Evolutionary conservation across 1,284 basidiomycete species (phyloP).

Genomic region (Sphagnurus paluster): DNA sequence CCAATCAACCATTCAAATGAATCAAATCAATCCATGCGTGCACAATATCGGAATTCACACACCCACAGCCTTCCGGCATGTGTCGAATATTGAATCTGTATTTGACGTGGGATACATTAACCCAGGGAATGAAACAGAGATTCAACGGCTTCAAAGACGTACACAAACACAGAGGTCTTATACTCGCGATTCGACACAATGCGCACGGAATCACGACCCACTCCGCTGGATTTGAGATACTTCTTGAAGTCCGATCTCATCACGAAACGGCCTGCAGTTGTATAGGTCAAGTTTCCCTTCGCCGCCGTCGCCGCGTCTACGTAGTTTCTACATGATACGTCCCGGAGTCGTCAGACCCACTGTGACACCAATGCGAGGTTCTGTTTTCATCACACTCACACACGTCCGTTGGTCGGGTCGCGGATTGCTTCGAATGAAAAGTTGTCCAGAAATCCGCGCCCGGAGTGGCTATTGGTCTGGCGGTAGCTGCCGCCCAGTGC

Average conservation of each 20-base stretch:
- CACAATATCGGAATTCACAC: slow-evolving; percentile 25
- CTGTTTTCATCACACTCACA: no score
- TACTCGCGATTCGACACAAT: slow-evolving; percentile 52
- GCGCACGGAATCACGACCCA: slow-evolving; percentile 62
- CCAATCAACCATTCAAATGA: no score
- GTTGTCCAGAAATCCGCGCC: slow-evolving; percentile 47
- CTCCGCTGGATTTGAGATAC: slow-evolving; percentile 41
- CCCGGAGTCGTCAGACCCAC: not conserved
- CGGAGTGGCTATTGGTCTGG: slow-evolving; percentile 45
- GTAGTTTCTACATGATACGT: slow-evolving; percentile 44
- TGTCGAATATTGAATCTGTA: slow-evolving; percentile 53
- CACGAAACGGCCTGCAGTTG: slow-evolving; percentile 46
- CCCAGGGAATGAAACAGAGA: not conserved
- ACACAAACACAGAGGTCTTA: slow-evolving; percentile 58
- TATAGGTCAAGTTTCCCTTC: slow-evolving; percentile 47
- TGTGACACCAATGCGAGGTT: not conserved
- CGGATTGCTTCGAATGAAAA: slow-evolving; percentile 52
- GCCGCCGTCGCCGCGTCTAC: slow-evolving; percentile 46
- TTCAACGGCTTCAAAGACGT: slow-evolving; percentile 24
- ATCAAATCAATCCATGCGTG: slow-evolving; percentile 6
- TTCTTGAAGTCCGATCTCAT: slow-evolving; percentile 55
- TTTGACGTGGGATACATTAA: not conserved
- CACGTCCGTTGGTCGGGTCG: slow-evolving; percentile 64
- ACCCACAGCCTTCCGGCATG: slow-evolving; percentile 69
- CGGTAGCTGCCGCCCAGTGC: slow-evolving; percentile 35